Evolutionary conservation across 305 asterid genomes (phyloP), one percentile per base, ranked within the genome.

Genomic region (Fraxinus xanthoxyloides): DNA sequence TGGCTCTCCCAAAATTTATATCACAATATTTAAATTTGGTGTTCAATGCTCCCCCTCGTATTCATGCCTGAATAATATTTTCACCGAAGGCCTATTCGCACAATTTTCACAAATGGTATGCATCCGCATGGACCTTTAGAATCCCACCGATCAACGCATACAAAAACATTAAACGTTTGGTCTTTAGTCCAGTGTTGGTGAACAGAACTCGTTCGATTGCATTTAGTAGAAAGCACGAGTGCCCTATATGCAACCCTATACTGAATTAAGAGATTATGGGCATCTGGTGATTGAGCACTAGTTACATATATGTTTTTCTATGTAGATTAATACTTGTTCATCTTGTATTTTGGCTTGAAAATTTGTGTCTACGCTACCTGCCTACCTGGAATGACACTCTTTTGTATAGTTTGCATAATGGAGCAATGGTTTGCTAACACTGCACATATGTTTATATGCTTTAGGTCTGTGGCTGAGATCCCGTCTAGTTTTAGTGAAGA

Each of bases 401-500:
- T 24, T 24, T 63, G 6, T 26, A 24, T 24, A 3, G 73, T 26
- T 26, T 26, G 7, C 73, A 24, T 26, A 26, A 26, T 65, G 73
- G 19, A 24, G 35, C 35, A 65, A 26, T 65, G 12, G 31, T 70
- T 32, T 70, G 46, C 76, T 70, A 8, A 70, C 76, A 30, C 15
- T 70, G 26, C 24, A 32, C 23, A 5, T 5, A 15, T 70, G 13
- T 67, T 67, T 12, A 67, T 70, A 6, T 70, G 76, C 76, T 82
- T 63, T 75, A 88, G 93, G 92, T 76, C 89, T 46, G 83, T 80
- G 54, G 48, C 88, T 7, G 95, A 92, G 89, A 83, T 91, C 86
- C 93, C 92, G 43, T 85, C 93, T 38, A 88, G 93, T 84, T 89
- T 86, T 80, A 90, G 93, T 40, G 94, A 91, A 85, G 94, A 88